Conservation (phyloP, 179 eudicot genomes). For the Beta corolliflora region DNA sequence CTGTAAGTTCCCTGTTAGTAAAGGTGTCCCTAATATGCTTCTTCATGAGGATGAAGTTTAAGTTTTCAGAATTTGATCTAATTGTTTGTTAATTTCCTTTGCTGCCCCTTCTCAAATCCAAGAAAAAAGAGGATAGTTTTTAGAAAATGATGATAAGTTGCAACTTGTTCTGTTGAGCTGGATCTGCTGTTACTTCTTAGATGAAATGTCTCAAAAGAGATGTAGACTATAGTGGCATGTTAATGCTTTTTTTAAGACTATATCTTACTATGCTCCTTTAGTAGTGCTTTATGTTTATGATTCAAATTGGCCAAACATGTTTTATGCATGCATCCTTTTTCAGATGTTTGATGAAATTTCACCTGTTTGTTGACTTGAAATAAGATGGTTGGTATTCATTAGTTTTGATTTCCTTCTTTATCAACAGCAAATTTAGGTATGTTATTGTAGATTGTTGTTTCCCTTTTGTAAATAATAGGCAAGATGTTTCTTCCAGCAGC, state of each 20-base stretch:
- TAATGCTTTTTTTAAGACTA: neutral
- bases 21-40: slow-evolving; percentile 83
- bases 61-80: slow-evolving; percentile 4
- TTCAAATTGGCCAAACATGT: neutral
- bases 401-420: too few relatives aligned
- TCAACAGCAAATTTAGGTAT: too few relatives aligned
- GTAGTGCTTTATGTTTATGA: neutral
- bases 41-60: slow-evolving; percentile 86
- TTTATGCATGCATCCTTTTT: neutral
- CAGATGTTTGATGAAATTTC: neutral
- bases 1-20: slow-evolving; percentile 63
- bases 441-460: too few relatives aligned
- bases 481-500: slow-evolving; percentile 74
- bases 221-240: neutral
- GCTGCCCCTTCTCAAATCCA: neutral
- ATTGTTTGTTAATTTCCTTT: neutral
- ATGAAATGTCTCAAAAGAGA: neutral
- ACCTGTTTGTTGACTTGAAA: neutral
- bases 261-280: neutral
- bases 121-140: neutral
- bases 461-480: slow-evolving; percentile 40
- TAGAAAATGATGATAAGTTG: neutral
- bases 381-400: neutral
- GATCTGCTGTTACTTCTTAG: neutral
- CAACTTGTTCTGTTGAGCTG: neutral